Evolutionary conservation across 2,329 filamentous ascomycete genomes (phyloP), one percentile per base, ranked within the genome.

Genomic region (Hypoxylon sp.): DNA sequence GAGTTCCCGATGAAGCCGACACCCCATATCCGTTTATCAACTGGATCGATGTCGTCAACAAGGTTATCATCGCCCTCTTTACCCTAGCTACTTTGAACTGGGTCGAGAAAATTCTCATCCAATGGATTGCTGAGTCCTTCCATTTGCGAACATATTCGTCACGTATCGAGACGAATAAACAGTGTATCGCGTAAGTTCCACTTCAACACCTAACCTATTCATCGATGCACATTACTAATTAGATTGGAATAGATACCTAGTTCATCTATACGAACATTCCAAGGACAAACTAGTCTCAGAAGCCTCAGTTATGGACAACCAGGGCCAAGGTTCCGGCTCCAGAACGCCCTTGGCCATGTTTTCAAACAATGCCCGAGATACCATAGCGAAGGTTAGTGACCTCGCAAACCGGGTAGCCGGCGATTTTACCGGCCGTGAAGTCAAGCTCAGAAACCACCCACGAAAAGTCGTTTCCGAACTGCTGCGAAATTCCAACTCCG

Each of bases 41-140:
- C 3, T 98, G 95, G 95, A 92, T 97, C 78, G 83, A 81, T 31
- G 88, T 91, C 13, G 87, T 94, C 72, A 92, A 97, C 84, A 97
- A 97, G 78, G 87, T 98, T 74, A 90, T 98, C 67, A 89, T 97
- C 17, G 87, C 92, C 2, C 77, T 97, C n/a, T 94, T 98, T 73
- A 91, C 97, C 13, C 88, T 93, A 68, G 87, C 90, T 0, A 84
- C 89, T 2, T 83, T 98, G 68, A 98, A 98, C 80, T 91, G 96
- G 67, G 85, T 91, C 57, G 94, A 98, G 80, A 98, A 98, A 83
- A 92, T 98, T 67, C 87, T 97, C 72, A 97, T 98, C 61, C 94
- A 98, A 77, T 91, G 97, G 81, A 97, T 98, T 73, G 94, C 95
- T 32, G 94, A 94, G 64, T 94, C 92, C 68, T 98, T 98, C 80